Evolutionary conservation across 257 asterid species (phyloP), one percentile per base, ranked within the genome.

Genomic region (Asclepias syriaca): DNA sequence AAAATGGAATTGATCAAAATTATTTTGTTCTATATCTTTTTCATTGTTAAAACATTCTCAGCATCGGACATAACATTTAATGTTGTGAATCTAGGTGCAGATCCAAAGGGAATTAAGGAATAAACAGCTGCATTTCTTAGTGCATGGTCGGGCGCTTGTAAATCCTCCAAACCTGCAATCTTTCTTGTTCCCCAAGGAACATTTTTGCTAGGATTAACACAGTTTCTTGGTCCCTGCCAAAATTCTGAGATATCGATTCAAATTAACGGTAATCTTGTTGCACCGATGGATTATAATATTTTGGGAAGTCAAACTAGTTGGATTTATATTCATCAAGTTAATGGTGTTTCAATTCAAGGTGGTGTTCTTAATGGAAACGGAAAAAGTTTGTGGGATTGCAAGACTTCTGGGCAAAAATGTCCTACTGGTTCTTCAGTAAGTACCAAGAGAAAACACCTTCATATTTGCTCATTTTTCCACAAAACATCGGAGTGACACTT

Each of bases 341-440:
- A 48, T 22, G 72, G 72, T 14, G 10, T 68, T 50, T 29, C 24
- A 8, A 50, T 68, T 68, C 27, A 68, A 24, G 72, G 72, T 50
- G 81, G 82, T 40, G 27, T 15, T 24, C 75, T 79, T 54, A 72
- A 79, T 55, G 83, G 83, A 15, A 78, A 60, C 71, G 83, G 83
- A 8, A 22, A 61, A 57, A 12, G 48, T 71, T 57, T 74, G 5
- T 79, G 82, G 83, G 83, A 68, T 59, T 79, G 83, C 75, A 79
- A 75, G 60, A 37, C 13, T 24, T 40, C 74, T 3, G 67, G 50
- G 64, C 50, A 58, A 60, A 24, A 18, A 21, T 79, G 83, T 24
- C 83, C 80, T 11, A 1, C 0, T 0, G 83, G 83, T 6, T 43
- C 83, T 8, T 79, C 61, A 1, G 78, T 66, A 61, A 11, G 39